Conservation (phyloP, 257 asterid genomes). For the Plantago elongata region DNA sequence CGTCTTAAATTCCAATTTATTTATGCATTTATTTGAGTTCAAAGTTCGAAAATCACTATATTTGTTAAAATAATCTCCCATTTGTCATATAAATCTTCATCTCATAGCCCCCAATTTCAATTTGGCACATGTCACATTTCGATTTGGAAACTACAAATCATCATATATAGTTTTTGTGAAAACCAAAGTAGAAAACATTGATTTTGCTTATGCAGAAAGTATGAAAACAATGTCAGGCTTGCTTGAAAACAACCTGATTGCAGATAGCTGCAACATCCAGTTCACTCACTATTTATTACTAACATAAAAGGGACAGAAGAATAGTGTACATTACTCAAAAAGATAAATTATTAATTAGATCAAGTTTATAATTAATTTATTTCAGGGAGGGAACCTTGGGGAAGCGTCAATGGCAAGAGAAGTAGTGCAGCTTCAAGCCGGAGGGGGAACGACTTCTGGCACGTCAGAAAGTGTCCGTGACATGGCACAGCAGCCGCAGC, state of each 20-base stretch:
- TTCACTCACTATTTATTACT: constrained; percentile 25
- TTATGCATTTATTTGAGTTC: too few relatives aligned
- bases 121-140: too few relatives aligned
- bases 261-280: not conserved
- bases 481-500: constrained; percentile 41
- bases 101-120: too few relatives aligned
- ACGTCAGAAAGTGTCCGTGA: constrained; percentile 53
- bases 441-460: constrained; percentile 25
- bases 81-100: too few relatives aligned
- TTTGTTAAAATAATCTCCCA: too few relatives aligned
- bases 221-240: constrained; percentile 42
- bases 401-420: constrained; percentile 39
- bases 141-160: too few relatives aligned
- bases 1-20: not conserved
- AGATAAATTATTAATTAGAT: too few relatives aligned
- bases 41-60: too few relatives aligned
- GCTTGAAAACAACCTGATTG: constrained; percentile 33
- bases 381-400: constrained; percentile 17
- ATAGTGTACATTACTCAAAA: too few relatives aligned
- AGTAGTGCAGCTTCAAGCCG: constrained; percentile 4
- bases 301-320: too few relatives aligned
- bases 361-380: not conserved
- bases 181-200: not conserved
- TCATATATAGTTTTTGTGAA: too few relatives aligned
- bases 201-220: constrained; percentile 39